Conservation (phyloP, 139 green algal species). For the Diplosphaera chodatii region DNA sequence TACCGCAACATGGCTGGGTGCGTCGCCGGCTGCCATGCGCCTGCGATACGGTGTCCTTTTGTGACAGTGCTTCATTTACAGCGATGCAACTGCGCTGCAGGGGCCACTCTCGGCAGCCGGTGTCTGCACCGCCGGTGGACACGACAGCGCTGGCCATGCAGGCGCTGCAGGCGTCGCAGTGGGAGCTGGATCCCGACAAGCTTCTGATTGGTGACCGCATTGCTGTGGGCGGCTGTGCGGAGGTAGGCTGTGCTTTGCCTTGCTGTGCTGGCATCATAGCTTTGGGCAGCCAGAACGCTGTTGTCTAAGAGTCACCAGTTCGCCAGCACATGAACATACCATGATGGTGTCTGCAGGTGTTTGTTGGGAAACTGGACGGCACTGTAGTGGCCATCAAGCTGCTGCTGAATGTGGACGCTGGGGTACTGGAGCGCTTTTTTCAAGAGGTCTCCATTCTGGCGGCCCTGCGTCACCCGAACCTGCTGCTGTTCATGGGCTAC, state of each 20-base stretch:
- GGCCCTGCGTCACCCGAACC: conserved; percentile 10
- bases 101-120: too few species aligned
- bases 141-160: too few species aligned
- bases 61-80: too few species aligned
- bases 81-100: background rate
- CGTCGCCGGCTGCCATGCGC: too few species aligned
- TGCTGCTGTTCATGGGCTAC: conserved; percentile 15
- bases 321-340: too few species aligned
- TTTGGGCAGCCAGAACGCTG: too few species aligned
- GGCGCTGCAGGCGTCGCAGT: background rate
- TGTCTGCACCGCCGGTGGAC: too few species aligned
- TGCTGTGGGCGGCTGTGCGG: conserved; percentile 9
- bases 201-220: background rate
- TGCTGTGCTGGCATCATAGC: too few species aligned
- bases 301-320: too few species aligned
- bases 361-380: background rate
- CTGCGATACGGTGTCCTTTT: too few species aligned
- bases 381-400: conserved; percentile 9
- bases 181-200: conserved; percentile 1
- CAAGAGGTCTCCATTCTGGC: conserved; percentile 7
- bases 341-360: background rate
- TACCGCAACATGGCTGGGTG: background rate
- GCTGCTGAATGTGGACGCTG: background rate
- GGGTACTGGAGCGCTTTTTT: conserved; percentile 2
- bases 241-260: background rate